A percentile compares a stretch with the other conserved stretches of the same genome.
These are phyloP conservation scores for Podosphaera fusca DNA, from an alignment of 2,329 filamentous ascomycete species.

Conservation along the genomic window DNA sequence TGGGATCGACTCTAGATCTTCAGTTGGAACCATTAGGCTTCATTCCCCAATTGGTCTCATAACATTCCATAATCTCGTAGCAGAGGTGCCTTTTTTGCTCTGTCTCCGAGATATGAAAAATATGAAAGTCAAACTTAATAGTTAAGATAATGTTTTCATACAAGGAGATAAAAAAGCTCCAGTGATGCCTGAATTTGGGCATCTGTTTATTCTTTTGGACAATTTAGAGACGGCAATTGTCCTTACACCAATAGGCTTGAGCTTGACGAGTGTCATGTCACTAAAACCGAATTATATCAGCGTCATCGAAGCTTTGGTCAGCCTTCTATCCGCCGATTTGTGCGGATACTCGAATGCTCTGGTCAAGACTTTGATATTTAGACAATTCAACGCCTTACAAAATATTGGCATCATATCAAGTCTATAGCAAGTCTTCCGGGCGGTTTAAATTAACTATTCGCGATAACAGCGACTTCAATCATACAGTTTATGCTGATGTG, in stretches of 20 bases:
- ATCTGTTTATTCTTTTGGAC: background rate
- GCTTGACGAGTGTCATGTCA: background rate
- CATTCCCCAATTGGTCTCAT: background rate
- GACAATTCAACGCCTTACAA: background rate
- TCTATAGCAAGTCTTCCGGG: background rate
- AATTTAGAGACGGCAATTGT: background rate
- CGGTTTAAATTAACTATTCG: background rate
- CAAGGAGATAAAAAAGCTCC: background rate
- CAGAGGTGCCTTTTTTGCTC: background rate
- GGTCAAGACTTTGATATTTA: background rate
- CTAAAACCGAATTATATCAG: background rate
- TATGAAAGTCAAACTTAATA: no score
- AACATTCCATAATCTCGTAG: background rate
- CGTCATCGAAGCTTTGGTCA: background rate
- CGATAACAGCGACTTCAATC: conserved; percentile 1
- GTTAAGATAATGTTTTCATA: background rate
- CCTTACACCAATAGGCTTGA: background rate
- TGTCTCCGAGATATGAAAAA: background rate
- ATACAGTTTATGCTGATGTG: conserved; percentile 1
- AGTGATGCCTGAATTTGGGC: background rate
- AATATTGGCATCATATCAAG: background rate
- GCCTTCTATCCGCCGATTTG: background rate
- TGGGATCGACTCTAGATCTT: background rate
- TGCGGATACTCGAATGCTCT: background rate
- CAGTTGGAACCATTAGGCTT: background rate